Base-by-base conservation (phyloP, 2,329 filamentous ascomycete species). In the Nemania diffusa region DNA sequence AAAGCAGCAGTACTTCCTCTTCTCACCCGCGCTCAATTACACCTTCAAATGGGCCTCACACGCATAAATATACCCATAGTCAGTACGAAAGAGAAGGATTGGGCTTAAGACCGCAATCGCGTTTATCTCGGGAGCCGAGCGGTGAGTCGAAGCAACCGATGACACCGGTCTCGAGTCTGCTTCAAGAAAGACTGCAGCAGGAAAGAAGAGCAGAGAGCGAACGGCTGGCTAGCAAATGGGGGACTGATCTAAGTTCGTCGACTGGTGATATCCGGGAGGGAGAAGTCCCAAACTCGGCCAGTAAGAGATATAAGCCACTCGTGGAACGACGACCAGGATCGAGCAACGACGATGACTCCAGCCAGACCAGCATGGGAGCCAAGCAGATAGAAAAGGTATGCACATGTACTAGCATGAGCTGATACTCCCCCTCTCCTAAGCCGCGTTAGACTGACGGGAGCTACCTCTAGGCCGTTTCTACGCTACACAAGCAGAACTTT, bases 401-500 rank as follows among this genome's bases (percentile, higher is more conserved):
- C 22, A 5, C 29, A 9, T 4, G 2, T 37, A n/a, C n/a, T n/a
- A n/a, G 20, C 8, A 17, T 27, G 13, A 17, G 22, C n/a, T 11
- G 51, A 42, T 22, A 5, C 13, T 46, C 7, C 7, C 34, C 11
- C 27, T 15, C 24, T 24, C 24, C 44, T 24, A 27, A 40, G 44
- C 8, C 22, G 24, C 22, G 22, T n/a, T 15, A 44, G 46, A 64
- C 64, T 71, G 22, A 71, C 51, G 69, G 50, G 15, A 61, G 20
- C 57, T 62, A 72, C 42, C 48, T 53, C 50, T 2, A 91, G 85
- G 87, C 89, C 61, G 80, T 92, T 59, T 91, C 90, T 4, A 89
- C 83, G 1, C 79, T 93, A 24, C 88, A 90, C 77, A 93, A 93
- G 75, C 88, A 92, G 78, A 93, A 93, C 73, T 93, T 93, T 72